Percentiles rank a stretch among this genome's conserved stretches.
These are phyloP conservation scores for Camillea tinctor DNA, from an alignment of 2,329 filamentous ascomycete genomes.

Conservation along the genomic window DNA sequence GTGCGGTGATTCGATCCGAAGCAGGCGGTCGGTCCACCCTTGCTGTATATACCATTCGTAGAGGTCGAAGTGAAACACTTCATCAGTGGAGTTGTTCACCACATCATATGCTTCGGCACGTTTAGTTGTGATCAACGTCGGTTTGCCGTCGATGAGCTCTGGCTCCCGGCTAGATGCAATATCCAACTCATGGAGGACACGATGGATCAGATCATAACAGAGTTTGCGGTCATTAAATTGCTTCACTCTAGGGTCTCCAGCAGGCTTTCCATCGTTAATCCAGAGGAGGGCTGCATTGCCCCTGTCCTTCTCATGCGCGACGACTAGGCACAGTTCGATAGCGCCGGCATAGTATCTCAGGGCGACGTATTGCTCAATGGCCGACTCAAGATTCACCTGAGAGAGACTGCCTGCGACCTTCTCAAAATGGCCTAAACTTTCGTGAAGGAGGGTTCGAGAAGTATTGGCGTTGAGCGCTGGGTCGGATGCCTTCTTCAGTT, in stretches of 20 bases:
- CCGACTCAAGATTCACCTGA: slow-evolving; percentile 74
- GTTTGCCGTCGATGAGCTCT: slow-evolving; percentile 73
- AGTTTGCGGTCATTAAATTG: slow-evolving; percentile 69
- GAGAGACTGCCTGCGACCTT: slow-evolving; percentile 83
- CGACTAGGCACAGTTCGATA: slow-evolving; percentile 80
- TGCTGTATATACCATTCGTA: slow-evolving; percentile 96
- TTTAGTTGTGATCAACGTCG: slow-evolving; percentile 73
- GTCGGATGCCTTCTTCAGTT: slow-evolving; percentile 84
- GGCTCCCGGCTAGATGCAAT: slow-evolving; percentile 65
- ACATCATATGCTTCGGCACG: slow-evolving; percentile 86
- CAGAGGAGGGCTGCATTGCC: slow-evolving; percentile 82
- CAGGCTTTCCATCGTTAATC: slow-evolving; percentile 79
- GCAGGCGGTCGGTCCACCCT: slow-evolving; percentile 79
- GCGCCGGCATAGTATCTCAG: slow-evolving; percentile 93
- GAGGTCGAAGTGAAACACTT: slow-evolving; percentile 93
- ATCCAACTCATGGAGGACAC: slow-evolving; percentile 78
- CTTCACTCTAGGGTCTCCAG: slow-evolving; percentile 65
- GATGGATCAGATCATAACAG: slow-evolving; percentile 86
- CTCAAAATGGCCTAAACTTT: slow-evolving; percentile 84
- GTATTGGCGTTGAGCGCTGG: slow-evolving; percentile 71
- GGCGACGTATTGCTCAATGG: slow-evolving; percentile 74
- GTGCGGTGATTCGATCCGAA: slow-evolving; percentile 80
- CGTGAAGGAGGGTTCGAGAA: slow-evolving; percentile 77
- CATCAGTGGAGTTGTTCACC: slow-evolving; percentile 82
- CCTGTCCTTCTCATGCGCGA: slow-evolving; percentile 81